Evolutionary conservation across 2,329 filamentous ascomycete species (phyloP).

Genomic region (Phyllosticta citribraziliensis): DNA sequence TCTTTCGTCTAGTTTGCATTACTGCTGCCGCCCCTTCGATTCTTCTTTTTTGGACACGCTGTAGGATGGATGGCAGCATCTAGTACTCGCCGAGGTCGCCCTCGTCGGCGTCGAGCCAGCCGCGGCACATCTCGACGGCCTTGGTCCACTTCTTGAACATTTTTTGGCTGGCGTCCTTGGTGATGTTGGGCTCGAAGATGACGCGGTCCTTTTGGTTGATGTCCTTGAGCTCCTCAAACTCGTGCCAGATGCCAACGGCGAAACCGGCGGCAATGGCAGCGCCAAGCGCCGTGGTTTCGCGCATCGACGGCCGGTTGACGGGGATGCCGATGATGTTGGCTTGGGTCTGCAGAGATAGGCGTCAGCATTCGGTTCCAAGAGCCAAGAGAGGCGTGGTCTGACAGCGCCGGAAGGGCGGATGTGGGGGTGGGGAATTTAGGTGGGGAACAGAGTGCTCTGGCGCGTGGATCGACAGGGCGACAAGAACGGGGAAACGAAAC

Average conservation of each 20-base stretch:
- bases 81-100: slow-evolving; percentile 3
- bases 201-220: slow-evolving; percentile 62
- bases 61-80: background rate
- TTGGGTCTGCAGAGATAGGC: slow-evolving; percentile 50
- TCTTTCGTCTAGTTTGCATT: background rate
- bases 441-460: background rate
- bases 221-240: slow-evolving; percentile 61
- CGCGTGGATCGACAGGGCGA: background rate
- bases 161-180: slow-evolving; percentile 45
- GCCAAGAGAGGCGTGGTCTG: background rate
- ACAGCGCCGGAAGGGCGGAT: background rate
- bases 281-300: slow-evolving; percentile 80
- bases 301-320: slow-evolving; percentile 77
- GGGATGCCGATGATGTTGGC: slow-evolving; percentile 76
- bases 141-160: slow-evolving; percentile 66
- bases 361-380: background rate
- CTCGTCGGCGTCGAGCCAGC: slow-evolving; percentile 50
- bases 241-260: slow-evolving; percentile 67
- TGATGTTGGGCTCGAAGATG: slow-evolving; percentile 59
- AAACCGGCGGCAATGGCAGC: slow-evolving; percentile 86
- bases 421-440: background rate
- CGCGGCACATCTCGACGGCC: slow-evolving; percentile 69
- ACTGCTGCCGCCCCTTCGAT: background rate
- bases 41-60: background rate
- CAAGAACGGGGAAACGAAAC: background rate